Evolutionary conservation across 345 rosid genomes (phyloP), one percentile per base, ranked within the genome.

Genomic region (Raphanus raphanistrum): DNA sequence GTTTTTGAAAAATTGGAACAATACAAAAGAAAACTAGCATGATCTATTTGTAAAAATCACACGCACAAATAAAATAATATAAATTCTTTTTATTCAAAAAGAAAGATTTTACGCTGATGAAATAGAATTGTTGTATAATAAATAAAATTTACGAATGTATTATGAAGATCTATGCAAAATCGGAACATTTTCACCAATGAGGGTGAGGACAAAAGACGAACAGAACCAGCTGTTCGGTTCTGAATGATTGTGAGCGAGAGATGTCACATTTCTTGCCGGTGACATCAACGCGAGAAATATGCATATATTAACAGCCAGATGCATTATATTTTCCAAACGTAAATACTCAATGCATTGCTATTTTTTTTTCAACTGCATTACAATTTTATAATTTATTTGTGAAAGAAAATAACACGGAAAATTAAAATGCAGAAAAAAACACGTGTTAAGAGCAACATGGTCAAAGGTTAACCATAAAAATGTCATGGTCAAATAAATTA

Each of bases 211-310:
- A 63, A 63, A 41, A 63, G 61, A 54, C 9, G 54, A 79, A 79
- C 32, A 69, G 63, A 54, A 54, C 43, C 55, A 74, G 75, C 79
- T 79, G 82, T 74, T 74, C 25, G 17, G 79, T 74, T 79, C 16
- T 74, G 25, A 74, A 74, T 74, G 75, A 74, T 64, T 69, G 50
- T 5, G 71, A 36, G 54, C 52, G 58, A 52, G 54, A 48, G 58
- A 15, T 35, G 63, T 59, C 63, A 64, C 57, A 48, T 60, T 48
- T 35, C 62, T 57, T 73, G 5, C 71, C 63, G 71, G 66, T 79
- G 70, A 79, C 52, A 68, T 79, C 59, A 60, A 50, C 64, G 4
- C 66, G 8, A 48, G 54, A 48, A 4, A 48, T 48, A 48, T 48
- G 54, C 54, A 13, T 48, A 48, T 12, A n/a, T 48, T 48, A 45